A percentile compares a stretch with the other conserved stretches of the same genome.
phyloP scores from a whole-genome alignment of 176 grass and related monocot species.

The bread wheat (Triticum aestivum) region IWGSC_CS_RefSeq_v2.1 NC_057798.1:471490311-471490810 shows the following conservation, averaged over 20 bases:
- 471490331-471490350: conserved; percentile 44
- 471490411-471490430: conserved; percentile 2
- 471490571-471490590: background rate
- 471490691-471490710: too few relatives aligned
- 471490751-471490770: too few relatives aligned
- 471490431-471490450: background rate
- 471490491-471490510: background rate
- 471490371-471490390: conserved; percentile 8
- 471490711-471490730: too few relatives aligned
- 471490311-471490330: conserved; percentile 53
- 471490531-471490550: background rate
- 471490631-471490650: too few relatives aligned
- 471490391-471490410: conserved; percentile 39
- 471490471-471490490: conserved; percentile 8
- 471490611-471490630: too few relatives aligned
- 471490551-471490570: background rate
- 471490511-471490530: background rate
- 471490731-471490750: too few relatives aligned
- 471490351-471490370: conserved; percentile 9
- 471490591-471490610: background rate
- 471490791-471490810: too few relatives aligned
- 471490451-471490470: background rate
- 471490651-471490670: too few relatives aligned
- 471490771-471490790: too few relatives aligned
- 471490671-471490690: too few relatives aligned